Evolutionary conservation across 2,329 filamentous ascomycete species (phyloP).

Genomic region (Periconia digitata): DNA sequence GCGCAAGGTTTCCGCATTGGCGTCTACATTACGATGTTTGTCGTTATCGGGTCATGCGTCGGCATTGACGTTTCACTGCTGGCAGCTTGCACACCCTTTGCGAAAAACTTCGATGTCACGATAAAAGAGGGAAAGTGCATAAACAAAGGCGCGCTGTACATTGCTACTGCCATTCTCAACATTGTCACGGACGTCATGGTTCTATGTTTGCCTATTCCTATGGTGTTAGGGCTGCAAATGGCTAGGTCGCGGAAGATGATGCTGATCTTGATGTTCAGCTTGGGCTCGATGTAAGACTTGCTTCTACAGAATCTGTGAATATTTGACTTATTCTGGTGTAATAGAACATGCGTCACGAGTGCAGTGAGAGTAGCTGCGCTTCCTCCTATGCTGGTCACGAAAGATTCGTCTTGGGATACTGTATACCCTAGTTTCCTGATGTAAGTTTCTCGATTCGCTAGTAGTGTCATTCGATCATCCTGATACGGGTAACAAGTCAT

Average conservation of each 20-base stretch:
- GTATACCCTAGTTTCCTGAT: slow-evolving; percentile 16
- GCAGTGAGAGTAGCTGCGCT: slow-evolving; percentile 14
- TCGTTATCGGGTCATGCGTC: slow-evolving; percentile 17
- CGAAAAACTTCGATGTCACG: slow-evolving; percentile 18
- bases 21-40: slow-evolving; percentile 17
- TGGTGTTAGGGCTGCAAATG: slow-evolving; percentile 17
- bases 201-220: slow-evolving; percentile 13
- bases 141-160: slow-evolving; percentile 18
- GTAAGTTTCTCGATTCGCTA: slow-evolving; percentile 4
- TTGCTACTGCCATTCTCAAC: slow-evolving; percentile 19
- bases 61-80: slow-evolving; percentile 19
- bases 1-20: slow-evolving; percentile 5
- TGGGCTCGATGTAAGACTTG: slow-evolving; percentile 11
- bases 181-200: slow-evolving; percentile 20
- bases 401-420: slow-evolving; percentile 13
- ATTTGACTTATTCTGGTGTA: not conserved
- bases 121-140: slow-evolving; percentile 15
- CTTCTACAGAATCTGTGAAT: not conserved
- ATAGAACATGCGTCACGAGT: slow-evolving; percentile 17
- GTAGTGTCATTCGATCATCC: not conserved
- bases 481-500: no score
- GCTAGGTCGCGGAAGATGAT: slow-evolving; percentile 13
- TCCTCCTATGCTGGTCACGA: slow-evolving; percentile 12
- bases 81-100: slow-evolving; percentile 18
- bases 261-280: slow-evolving; percentile 15